Base-by-base conservation (phyloP, 345 rosid genomes). In the Eucalyptus pauciflora region DNA sequence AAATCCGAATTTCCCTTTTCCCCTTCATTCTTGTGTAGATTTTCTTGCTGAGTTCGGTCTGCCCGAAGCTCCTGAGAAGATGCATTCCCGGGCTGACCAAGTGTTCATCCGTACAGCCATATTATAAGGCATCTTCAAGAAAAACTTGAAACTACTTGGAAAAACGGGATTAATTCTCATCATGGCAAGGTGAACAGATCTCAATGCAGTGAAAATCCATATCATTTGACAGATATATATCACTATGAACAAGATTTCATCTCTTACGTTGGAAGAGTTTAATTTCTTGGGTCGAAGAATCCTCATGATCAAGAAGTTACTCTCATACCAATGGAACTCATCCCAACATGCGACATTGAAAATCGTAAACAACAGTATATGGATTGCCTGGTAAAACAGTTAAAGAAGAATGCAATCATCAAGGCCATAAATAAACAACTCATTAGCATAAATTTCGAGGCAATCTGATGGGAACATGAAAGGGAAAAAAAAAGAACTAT, bases 281-380 rank as follows among this genome's bases (percentile, higher is more conserved):
- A 51, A 94, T 94, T 91, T 94, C 94, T 51, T 92, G 90, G 49
- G 89, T 85, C 15, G 95, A 90, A 60, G 90, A 86, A 87, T 88
- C 58, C 37, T 89, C 91, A 46, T 80, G 94, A 87, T 91, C 64
- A 87, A 95, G 93, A 81, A 95, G 92, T 83, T 93, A 93, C 81
- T 67, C 94, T 87, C 81, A 94, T 90, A 81, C 95, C 96, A 58
- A 94, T 90, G 86, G 95, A 94, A 89, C 97, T 94, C 95, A 93
- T 93, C 67, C 95, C 97, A 60, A 94, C 86, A 50, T 90, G 67
- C 24, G 95, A 92, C 62, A 86, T 86, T 43, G 85, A 17, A 14
- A 64, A 90, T 89, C 92, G 92, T 54, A 93, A 90, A 86, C 90
- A 51, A 81, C 87, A 85, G 14, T n/a, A 33, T 87, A 93, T 7